Percentiles rank a stretch among this genome's conserved stretches.
Conservation (phyloP, 192 early-diverging fungal species). For the Backusella macrospora region DNA sequence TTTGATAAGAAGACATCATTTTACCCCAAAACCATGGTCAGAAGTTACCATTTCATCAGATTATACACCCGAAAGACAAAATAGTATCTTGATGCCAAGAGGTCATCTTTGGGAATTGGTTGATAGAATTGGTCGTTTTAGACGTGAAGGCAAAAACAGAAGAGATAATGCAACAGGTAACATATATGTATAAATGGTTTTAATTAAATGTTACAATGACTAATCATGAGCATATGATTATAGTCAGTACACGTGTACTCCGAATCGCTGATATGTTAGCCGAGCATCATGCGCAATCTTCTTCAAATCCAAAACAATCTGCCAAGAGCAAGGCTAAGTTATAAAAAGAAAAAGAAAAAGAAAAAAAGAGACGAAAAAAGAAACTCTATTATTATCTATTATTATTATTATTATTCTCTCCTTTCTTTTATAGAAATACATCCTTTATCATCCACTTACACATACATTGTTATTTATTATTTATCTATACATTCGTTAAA, state of each 20-base stretch:
- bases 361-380: no score
- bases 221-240: neutral
- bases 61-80: constrained; percentile 46
- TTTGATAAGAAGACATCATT: constrained; percentile 52
- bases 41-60: constrained; percentile 52
- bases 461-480: neutral
- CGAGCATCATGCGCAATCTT: constrained; percentile 24
- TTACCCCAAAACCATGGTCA: constrained; percentile 43
- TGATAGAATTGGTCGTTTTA: constrained; percentile 75
- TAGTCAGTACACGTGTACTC: constrained; percentile 58
- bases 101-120: constrained; percentile 79
- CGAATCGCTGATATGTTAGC: constrained; percentile 61
- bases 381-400: no score
- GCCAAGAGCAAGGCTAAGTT: constrained; percentile 3
- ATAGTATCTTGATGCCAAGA: constrained; percentile 53
- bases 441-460: neutral
- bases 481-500: neutral
- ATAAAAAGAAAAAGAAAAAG: neutral
- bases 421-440: neutral
- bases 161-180: constrained; percentile 79
- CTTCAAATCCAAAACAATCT: constrained; percentile 15
- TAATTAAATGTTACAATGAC: neutral
- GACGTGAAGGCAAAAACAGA: constrained; percentile 85
- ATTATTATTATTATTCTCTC: no score
- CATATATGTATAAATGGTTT: neutral